Conservation (phyloP, 495 filamentous ascomycete species). For the Lasiosphaeriaceae sp. region DNA sequence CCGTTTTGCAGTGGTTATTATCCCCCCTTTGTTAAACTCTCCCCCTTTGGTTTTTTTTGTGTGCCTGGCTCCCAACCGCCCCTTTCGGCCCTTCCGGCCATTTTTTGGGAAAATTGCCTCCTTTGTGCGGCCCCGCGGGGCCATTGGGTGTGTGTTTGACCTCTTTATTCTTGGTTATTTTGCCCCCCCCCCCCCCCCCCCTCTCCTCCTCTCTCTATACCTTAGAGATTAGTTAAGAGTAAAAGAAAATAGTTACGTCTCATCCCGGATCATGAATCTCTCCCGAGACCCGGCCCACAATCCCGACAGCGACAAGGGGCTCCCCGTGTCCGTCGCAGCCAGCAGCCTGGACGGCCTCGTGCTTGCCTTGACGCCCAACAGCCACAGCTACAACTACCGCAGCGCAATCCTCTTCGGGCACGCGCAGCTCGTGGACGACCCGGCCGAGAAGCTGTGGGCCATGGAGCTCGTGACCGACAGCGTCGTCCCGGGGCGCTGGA, state of each 20-base stretch:
- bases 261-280: constrained; percentile 71
- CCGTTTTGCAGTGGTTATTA: too few relatives aligned
- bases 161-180: too few relatives aligned
- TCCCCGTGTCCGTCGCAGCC: constrained; percentile 64
- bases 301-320: constrained; percentile 27
- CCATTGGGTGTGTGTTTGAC: too few relatives aligned
- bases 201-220: too few relatives aligned
- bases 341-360: constrained; percentile 69
- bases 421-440: constrained; percentile 61
- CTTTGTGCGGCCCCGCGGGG: too few relatives aligned
- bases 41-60: too few relatives aligned
- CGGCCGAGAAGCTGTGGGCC: constrained; percentile 74
- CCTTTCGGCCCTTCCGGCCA: too few relatives aligned
- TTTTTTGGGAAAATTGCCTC: too few relatives aligned
- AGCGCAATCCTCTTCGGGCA: constrained; percentile 76
- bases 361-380: constrained; percentile 71
- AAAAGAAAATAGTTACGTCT: constrained; percentile 73
- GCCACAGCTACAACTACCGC: constrained; percentile 87
- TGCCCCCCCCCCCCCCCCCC: too few relatives aligned
- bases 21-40: too few relatives aligned
- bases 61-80: too few relatives aligned
- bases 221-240: too few relatives aligned
- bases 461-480: constrained; percentile 79
- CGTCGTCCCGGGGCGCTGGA: constrained; percentile 66
- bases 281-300: constrained; percentile 46